phyloP scores from a whole-genome alignment of 2,329 filamentous ascomycete species.

The Ciborinia camelliae region DNA sequence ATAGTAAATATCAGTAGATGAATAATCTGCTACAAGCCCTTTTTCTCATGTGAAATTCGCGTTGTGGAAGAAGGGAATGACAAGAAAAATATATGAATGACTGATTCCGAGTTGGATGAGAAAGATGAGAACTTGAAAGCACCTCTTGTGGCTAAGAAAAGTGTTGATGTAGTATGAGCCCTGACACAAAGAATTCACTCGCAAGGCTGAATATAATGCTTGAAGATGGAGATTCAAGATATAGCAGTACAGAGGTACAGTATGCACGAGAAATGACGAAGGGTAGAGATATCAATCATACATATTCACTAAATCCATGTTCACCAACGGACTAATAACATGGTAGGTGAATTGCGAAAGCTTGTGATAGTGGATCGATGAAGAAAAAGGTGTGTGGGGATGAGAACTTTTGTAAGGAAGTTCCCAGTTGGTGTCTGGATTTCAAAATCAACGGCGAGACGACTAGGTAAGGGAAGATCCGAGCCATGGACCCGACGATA shows the following conservation, averaged over 20 bases:
- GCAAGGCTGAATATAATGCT: conserved; percentile 13
- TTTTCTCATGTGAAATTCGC: neutral
- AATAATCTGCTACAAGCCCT: neutral
- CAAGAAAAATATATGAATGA: neutral
- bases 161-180: neutral
- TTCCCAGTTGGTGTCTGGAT: neutral
- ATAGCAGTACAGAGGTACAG: conserved; percentile 1
- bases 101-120: neutral
- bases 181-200: neutral
- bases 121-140: neutral
- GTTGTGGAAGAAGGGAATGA: neutral
- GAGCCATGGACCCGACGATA: conserved; percentile 5
- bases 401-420: conserved; percentile 12
- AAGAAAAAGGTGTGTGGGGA: conserved; percentile 18
- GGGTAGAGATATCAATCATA: conserved; percentile 6
- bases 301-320: conserved; percentile 9
- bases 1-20: neutral
- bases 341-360: conserved; percentile 8
- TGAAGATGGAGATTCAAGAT: conserved; percentile 8
- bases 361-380: conserved; percentile 7
- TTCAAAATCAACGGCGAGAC: neutral
- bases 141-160: neutral
- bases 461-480: conserved; percentile 8
- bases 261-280: conserved; percentile 15
- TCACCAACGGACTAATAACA: conserved; percentile 14